Evolutionary conservation across 495 filamentous ascomycete genomes (phyloP).

Genomic region (Hypoxylon trugodes): DNA sequence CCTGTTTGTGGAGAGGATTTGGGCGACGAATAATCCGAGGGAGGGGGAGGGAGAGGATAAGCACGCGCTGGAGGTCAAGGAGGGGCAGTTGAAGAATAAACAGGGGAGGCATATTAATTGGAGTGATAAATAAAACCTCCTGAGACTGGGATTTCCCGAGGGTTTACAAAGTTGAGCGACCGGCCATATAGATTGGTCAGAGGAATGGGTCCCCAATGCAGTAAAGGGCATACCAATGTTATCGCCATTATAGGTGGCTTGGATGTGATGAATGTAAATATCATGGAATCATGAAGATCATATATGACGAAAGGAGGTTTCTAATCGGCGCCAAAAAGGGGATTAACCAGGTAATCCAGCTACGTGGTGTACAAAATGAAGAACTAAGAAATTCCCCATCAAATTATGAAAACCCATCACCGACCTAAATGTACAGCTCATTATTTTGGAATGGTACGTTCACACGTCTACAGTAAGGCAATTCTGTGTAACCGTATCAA

Average conservation of each 20-base stretch:
- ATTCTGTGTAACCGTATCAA: not conserved
- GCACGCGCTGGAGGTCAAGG: conserved; percentile 16
- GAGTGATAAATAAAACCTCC: conserved; percentile 44
- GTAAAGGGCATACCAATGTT: not conserved
- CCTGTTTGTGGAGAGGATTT: conserved; percentile 81
- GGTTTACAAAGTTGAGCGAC: not conserved
- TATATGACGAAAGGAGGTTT: not conserved
- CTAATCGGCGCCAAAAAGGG: not conserved
- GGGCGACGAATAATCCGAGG: conserved; percentile 72
- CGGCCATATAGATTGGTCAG: not conserved
- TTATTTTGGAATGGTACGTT: too few species aligned
- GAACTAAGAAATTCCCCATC: not conserved
- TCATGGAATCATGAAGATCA: not conserved
- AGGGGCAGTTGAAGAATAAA: conserved; percentile 56
- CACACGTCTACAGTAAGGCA: too few species aligned
- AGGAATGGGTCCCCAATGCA: not conserved
- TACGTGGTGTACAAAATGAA: conserved; percentile 1
- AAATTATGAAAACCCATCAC: too few species aligned
- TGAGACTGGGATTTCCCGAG: not conserved
- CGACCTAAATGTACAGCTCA: too few species aligned
- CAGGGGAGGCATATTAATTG: conserved; percentile 56
- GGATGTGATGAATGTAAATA: not conserved
- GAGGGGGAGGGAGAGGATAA: conserved; percentile 50
- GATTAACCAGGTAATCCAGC: not conserved
- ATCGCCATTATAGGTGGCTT: not conserved